Percentiles rank a stretch among this genome's conserved stretches.
Conservation (phyloP, 768 basidiomycete species). For the Amanita jacksonii region DNA sequence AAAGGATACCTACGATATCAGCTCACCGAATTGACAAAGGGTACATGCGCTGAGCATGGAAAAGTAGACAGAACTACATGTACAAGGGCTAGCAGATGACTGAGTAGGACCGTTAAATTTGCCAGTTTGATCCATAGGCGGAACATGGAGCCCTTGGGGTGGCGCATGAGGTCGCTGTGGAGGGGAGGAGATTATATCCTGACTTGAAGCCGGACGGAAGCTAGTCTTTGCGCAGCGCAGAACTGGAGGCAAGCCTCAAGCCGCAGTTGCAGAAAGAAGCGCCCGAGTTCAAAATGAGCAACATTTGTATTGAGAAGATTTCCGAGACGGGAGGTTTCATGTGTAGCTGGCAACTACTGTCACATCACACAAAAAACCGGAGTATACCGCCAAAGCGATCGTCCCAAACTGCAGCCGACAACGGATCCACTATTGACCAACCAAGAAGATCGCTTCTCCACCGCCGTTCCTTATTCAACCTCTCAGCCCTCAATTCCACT, state of each 20-base stretch:
- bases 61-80: conserved; percentile 44
- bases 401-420: conserved; percentile 65
- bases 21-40: conserved; percentile 29
- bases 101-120: conserved; percentile 30
- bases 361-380: conserved; percentile 46
- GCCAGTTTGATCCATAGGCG: conserved; percentile 17
- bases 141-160: conserved; percentile 31
- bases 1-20: background rate
- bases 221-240: too few species aligned
- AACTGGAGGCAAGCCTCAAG: too few species aligned
- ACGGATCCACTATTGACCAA: conserved; percentile 68
- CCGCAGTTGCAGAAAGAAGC: too few species aligned
- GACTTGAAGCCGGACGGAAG: too few species aligned
- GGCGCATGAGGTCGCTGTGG: too few species aligned
- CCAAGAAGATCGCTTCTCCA: conserved; percentile 78
- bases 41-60: conserved; percentile 42
- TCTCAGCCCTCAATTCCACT: conserved; percentile 79
- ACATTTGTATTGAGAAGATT: too few species aligned
- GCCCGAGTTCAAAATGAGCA: too few species aligned
- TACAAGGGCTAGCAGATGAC: conserved; percentile 29
- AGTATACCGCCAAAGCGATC: conserved; percentile 54
- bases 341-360: too few species aligned
- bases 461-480: conserved; percentile 79
- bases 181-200: too few species aligned
- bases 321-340: too few species aligned